These are phyloP conservation scores for Amaranthus palmeri DNA, from an alignment of 148 eudicot genomes.

Conservation along the genomic window DNA sequence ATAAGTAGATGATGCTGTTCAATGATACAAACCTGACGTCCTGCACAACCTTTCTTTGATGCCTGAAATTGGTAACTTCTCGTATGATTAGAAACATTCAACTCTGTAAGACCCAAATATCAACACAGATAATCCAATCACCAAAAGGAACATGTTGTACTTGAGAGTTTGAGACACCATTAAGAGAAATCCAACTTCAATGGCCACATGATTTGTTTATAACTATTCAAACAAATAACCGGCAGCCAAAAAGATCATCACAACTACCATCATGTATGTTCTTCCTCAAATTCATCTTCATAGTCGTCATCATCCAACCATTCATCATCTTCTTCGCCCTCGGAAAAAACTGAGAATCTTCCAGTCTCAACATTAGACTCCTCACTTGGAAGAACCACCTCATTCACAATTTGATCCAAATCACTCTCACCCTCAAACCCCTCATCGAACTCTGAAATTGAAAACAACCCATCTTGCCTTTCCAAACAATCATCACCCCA, in stretches of 20 bases:
- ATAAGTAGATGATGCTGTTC: not conserved
- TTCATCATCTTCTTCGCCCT: constrained; percentile 46
- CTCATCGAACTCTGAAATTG: constrained; percentile 39
- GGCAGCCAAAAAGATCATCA: not conserved
- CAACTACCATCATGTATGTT: constrained; percentile 17
- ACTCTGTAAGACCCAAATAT: not conserved
- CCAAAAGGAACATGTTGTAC: not conserved
- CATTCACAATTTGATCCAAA: constrained; percentile 45
- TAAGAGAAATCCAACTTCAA: not conserved
- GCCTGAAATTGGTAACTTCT: not conserved
- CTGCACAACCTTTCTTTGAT: not conserved
- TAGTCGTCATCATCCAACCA: constrained; percentile 28
- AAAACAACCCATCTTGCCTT: constrained; percentile 28
- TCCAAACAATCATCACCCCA: constrained; percentile 18
- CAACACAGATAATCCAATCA: not conserved
- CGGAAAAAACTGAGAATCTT: constrained; percentile 41
- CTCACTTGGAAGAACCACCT: constrained; percentile 26
- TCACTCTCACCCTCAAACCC: constrained; percentile 19
- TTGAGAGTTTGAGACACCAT: too few species aligned
- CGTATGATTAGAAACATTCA: not conserved
- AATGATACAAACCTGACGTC: not conserved
- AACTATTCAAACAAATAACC: not conserved
- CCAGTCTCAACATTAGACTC: constrained; percentile 20
- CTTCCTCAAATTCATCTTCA: constrained; percentile 36
- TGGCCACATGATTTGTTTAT: not conserved